Percentiles rank a stretch among this genome's conserved stretches.
phyloP scores from a whole-genome alignment of 2,329 filamentous ascomycete genomes.

The Metarhizium humberi region DNA sequence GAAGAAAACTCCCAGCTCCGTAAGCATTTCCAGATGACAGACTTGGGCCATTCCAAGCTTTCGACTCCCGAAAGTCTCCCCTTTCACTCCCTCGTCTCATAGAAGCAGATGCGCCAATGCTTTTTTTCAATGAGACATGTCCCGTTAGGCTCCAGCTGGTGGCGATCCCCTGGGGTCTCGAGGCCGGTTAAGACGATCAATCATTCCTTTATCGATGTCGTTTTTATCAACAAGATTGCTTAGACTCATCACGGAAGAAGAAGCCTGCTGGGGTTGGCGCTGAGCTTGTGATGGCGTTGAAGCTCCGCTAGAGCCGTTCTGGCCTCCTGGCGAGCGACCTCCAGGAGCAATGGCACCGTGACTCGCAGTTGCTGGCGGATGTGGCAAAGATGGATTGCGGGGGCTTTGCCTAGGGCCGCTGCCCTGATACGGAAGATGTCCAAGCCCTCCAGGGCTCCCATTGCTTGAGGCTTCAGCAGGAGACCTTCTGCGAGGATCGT shows the following conservation, averaged over 20 bases:
- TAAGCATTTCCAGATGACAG: background rate
- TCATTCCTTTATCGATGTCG: conserved; percentile 48
- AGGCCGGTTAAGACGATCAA: conserved; percentile 38
- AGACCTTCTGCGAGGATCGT: conserved; percentile 40
- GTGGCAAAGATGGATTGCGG: conserved; percentile 25
- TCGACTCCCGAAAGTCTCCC: background rate
- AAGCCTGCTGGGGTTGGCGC: conserved; percentile 12
- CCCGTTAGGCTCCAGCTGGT: conserved; percentile 1
- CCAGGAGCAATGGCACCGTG: conserved; percentile 20
- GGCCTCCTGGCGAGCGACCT: conserved; percentile 26
- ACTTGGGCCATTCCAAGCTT: background rate
- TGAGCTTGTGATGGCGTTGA: conserved; percentile 23
- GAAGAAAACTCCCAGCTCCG: background rate
- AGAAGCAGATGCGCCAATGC: background rate
- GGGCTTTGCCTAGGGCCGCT: conserved; percentile 27
- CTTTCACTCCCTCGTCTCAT: background rate
- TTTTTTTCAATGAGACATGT: conserved; percentile 6
- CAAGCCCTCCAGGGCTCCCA: conserved; percentile 35
- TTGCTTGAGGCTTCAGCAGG: conserved; percentile 39
- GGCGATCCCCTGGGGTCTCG: conserved; percentile 9
- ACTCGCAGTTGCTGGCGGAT: conserved; percentile 9
- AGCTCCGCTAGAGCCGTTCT: conserved; percentile 25
- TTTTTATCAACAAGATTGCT: conserved; percentile 41
- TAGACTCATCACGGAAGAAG: conserved; percentile 41
- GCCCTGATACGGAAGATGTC: conserved; percentile 28